These are phyloP conservation scores for Bruguiera parviflora DNA, from an alignment of 345 rosid genomes.

Conservation along the genomic window DNA sequence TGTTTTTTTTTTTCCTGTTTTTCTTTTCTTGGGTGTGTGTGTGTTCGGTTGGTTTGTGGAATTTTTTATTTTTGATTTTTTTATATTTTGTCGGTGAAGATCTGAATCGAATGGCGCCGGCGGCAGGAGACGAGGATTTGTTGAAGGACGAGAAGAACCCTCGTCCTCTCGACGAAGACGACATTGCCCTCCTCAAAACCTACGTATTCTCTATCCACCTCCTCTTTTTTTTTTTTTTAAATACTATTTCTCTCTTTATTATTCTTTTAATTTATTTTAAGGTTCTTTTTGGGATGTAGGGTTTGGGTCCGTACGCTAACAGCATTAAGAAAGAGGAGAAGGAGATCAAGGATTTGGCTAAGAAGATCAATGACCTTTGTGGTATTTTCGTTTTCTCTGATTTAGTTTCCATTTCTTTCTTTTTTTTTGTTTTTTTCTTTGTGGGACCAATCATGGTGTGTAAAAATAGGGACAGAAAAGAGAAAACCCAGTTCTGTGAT, in stretches of 20 bases:
- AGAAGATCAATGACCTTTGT: slow-evolving; percentile 80
- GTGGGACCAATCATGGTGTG: too few species aligned
- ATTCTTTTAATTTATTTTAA: not conserved
- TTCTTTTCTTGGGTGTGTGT: too few species aligned
- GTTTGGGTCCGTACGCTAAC: slow-evolving; percentile 83
- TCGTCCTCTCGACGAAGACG: slow-evolving; percentile 85
- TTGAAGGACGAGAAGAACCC: slow-evolving; percentile 86
- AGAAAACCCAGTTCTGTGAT: too few species aligned
- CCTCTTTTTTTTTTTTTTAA: not conserved
- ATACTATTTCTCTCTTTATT: not conserved
- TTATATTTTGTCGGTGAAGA: not conserved
- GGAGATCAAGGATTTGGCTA: slow-evolving; percentile 89
- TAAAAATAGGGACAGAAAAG: too few species aligned
- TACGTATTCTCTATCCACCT: slow-evolving; percentile 37
- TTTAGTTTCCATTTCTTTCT: not conserved
- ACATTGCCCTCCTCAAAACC: slow-evolving; percentile 88
- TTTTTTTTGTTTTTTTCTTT: too few species aligned
- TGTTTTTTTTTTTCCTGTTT: too few species aligned
- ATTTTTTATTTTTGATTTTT: not conserved
- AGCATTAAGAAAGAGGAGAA: slow-evolving; percentile 89
- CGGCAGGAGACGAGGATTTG: slow-evolving; percentile 38
- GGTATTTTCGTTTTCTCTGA: slow-evolving; percentile 38
- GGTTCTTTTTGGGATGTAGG: slow-evolving; percentile 36
- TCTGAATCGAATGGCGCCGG: slow-evolving; percentile 34
- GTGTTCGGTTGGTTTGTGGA: not conserved